These are phyloP conservation scores for Tausonia pullulans DNA, from an alignment of 1,284 basidiomycete species.

Conservation along the genomic window DNA sequence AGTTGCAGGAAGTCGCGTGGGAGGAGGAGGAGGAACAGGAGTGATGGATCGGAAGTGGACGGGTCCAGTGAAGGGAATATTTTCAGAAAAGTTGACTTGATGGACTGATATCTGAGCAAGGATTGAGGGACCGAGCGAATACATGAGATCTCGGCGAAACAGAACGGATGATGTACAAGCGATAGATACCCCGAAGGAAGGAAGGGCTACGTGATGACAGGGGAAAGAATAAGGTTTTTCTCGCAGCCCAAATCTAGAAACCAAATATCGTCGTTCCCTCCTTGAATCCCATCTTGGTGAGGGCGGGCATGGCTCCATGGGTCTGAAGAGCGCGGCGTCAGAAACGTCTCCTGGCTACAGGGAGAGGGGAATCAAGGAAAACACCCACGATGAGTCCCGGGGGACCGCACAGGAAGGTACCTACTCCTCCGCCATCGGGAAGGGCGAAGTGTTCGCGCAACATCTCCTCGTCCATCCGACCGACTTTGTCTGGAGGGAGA, in stretches of 20 bases:
- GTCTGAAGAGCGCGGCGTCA: constrained; percentile 11
- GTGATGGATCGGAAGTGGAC: no score
- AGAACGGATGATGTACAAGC: no score
- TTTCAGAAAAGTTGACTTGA: no score
- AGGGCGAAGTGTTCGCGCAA: constrained; percentile 19
- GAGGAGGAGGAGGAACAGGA: no score
- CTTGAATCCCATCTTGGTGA: constrained; percentile 18
- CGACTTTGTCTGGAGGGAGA: constrained; percentile 3
- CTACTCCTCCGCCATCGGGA: constrained; percentile 16
- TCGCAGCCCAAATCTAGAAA: constrained; percentile 1
- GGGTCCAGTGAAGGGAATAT: no score
- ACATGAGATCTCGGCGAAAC: no score
- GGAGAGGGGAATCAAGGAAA: neutral
- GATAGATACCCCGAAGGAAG: no score
- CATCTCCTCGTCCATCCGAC: constrained; percentile 18
- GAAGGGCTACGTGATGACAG: no score
- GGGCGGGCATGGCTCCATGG: constrained; percentile 14
- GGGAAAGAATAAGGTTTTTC: no score
- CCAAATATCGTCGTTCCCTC: constrained; percentile 20
- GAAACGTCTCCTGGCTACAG: constrained; percentile 15
- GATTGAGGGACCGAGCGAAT: no score
- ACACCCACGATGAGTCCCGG: constrained; percentile 15
- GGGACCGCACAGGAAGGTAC: constrained; percentile 19
- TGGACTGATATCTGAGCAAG: no score
- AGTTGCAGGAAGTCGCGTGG: no score